These are phyloP conservation scores for Cystobasidium sp. DNA, from an alignment of 1,284 basidiomycete species.

Conservation along the genomic window DNA sequence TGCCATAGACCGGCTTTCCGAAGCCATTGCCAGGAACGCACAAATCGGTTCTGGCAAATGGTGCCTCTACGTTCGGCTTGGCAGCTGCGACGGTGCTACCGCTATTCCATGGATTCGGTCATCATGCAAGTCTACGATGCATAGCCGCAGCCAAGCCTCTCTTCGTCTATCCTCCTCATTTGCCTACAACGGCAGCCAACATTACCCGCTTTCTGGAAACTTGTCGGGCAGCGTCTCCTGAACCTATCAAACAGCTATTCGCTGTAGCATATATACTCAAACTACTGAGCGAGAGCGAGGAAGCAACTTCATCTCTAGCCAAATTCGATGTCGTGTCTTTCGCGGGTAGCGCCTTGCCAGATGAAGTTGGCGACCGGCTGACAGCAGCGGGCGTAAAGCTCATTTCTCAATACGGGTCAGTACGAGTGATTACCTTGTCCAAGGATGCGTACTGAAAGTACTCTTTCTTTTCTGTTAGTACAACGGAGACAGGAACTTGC, in stretches of 20 bases:
- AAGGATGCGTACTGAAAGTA: background rate
- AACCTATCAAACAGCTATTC: slow-evolving; percentile 49
- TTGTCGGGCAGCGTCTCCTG: slow-evolving; percentile 16
- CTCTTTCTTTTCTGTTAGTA: slow-evolving; percentile 45
- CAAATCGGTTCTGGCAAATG: slow-evolving; percentile 54
- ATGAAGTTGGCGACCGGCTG: slow-evolving; percentile 65
- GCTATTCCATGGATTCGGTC: slow-evolving; percentile 53
- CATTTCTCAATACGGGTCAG: slow-evolving; percentile 62
- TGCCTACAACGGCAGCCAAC: slow-evolving; percentile 13
- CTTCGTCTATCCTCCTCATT: slow-evolving; percentile 62
- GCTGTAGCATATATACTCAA: slow-evolving; percentile 60
- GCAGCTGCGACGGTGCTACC: slow-evolving; percentile 59
- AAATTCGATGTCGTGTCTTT: slow-evolving; percentile 64
- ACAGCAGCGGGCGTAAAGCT: slow-evolving; percentile 63
- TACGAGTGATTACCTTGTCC: background rate
- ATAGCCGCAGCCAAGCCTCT: slow-evolving; percentile 61
- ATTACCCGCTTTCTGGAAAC: slow-evolving; percentile 33
- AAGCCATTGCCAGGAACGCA: slow-evolving; percentile 62
- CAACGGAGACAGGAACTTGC: slow-evolving; percentile 57
- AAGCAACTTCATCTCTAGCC: slow-evolving; percentile 61
- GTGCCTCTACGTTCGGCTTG: slow-evolving; percentile 49
- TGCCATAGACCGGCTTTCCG: slow-evolving; percentile 59
- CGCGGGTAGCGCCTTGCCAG: slow-evolving; percentile 59
- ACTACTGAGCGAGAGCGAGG: slow-evolving; percentile 63
- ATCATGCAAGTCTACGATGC: slow-evolving; percentile 53